Conservation (phyloP, 2,329 filamentous ascomycete genomes). For the Capronia americana region DNA sequence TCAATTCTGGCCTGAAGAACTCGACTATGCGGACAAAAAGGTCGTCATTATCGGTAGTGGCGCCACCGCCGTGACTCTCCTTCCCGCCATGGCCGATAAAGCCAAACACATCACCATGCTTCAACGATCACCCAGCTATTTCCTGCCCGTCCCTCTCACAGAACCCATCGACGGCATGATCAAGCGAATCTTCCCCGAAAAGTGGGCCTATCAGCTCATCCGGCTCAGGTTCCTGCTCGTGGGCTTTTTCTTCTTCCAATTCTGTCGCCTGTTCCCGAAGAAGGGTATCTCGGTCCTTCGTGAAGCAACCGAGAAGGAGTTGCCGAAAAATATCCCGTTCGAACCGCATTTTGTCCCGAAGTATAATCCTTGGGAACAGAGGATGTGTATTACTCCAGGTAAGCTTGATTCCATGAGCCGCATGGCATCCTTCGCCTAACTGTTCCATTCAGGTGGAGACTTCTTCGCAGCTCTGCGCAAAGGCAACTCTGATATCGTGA, state of each 20-base stretch:
- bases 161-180: constrained; percentile 32
- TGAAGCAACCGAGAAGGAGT: constrained; percentile 32
- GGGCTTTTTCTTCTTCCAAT: constrained; percentile 35
- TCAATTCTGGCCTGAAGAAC: constrained; percentile 75
- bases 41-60: constrained; percentile 78
- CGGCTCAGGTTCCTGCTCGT: constrained; percentile 34
- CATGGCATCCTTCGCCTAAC: constrained; percentile 3
- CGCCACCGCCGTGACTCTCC: constrained; percentile 77
- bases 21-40: constrained; percentile 70
- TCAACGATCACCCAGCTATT: constrained; percentile 77
- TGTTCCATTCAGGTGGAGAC: constrained; percentile 62
- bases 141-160: constrained; percentile 51
- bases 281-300: constrained; percentile 29
- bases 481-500: constrained; percentile 61
- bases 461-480: constrained; percentile 61
- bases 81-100: constrained; percentile 71
- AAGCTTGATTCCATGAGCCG: constrained; percentile 2
- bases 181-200: constrained; percentile 34
- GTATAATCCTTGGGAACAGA: constrained; percentile 75
- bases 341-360: constrained; percentile 65
- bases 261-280: constrained; percentile 38
- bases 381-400: constrained; percentile 65
- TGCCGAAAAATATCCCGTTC: constrained; percentile 51
- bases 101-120: constrained; percentile 76
- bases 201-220: constrained; percentile 33